These are phyloP conservation scores for Solanum chacoense DNA, from an alignment of 305 asterid species.

Conservation along the genomic window DNA sequence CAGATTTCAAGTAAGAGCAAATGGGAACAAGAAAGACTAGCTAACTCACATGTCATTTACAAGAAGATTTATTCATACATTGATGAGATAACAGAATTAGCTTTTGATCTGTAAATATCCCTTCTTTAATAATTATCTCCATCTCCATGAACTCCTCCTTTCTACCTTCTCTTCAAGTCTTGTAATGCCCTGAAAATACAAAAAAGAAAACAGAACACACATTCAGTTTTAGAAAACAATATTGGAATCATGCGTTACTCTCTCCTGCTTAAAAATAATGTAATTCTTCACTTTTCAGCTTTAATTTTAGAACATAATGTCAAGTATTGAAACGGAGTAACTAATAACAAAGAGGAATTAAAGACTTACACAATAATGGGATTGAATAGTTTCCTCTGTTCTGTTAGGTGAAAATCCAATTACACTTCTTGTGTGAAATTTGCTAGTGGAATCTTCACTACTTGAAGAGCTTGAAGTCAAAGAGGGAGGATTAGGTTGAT, in stretches of 20 bases:
- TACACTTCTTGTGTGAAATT: conserved; percentile 11
- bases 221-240: background rate
- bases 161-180: conserved; percentile 8
- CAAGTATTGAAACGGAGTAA: background rate
- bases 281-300: too few relatives aligned
- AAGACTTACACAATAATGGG: conserved; percentile 14
- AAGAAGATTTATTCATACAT: background rate
- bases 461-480: conserved; percentile 25
- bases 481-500: conserved; percentile 20
- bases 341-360: background rate
- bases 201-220: background rate
- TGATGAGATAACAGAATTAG: background rate
- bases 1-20: background rate
- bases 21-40: background rate
- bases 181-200: conserved; percentile 11
- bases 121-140: conserved; percentile 9
- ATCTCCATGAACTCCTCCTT: conserved; percentile 24
- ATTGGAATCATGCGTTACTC: background rate
- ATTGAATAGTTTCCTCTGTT: conserved; percentile 9
- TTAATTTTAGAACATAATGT: background rate
- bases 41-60: conserved; percentile 1
- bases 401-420: conserved; percentile 2
- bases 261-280: background rate
- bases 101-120: background rate
- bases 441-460: conserved; percentile 23